These are phyloP conservation scores for Camellia sinensis DNA, from an alignment of 148 eudicot species.

Conservation along the genomic window DNA sequence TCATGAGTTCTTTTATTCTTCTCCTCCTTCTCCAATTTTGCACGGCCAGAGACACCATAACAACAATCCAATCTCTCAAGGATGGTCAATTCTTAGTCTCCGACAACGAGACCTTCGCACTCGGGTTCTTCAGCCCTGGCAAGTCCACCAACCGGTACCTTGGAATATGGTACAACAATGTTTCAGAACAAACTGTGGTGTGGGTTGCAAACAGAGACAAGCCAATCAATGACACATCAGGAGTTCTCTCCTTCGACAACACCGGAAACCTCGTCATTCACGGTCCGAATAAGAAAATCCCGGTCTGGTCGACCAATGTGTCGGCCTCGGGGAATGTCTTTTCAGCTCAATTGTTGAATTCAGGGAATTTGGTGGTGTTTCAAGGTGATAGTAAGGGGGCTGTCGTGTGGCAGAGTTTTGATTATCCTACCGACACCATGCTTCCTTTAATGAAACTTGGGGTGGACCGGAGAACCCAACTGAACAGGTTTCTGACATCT, in stretches of 20 bases:
- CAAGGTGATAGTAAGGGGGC: slow-evolving; percentile 1
- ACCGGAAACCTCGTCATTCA: slow-evolving; percentile 34
- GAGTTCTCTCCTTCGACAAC: slow-evolving; percentile 28
- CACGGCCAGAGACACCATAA: slow-evolving; percentile 26
- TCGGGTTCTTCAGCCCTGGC: slow-evolving; percentile 46
- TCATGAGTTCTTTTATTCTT: neutral
- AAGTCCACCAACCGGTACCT: slow-evolving; percentile 30
- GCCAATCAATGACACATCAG: slow-evolving; percentile 28
- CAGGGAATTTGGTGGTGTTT: slow-evolving; percentile 40
- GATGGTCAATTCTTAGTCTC: slow-evolving; percentile 38
- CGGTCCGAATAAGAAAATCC: slow-evolving; percentile 5
- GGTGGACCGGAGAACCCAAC: too few species aligned
- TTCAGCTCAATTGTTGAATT: slow-evolving; percentile 32
- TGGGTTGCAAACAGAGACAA: slow-evolving; percentile 51
- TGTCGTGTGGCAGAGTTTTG: slow-evolving; percentile 18
- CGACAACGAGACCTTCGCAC: slow-evolving; percentile 26
- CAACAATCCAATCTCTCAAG: slow-evolving; percentile 20
- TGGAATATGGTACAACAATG: slow-evolving; percentile 46
- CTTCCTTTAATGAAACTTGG: slow-evolving; percentile 29
- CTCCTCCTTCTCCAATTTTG: neutral
- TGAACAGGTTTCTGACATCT: too few species aligned
- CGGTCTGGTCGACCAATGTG: slow-evolving; percentile 38
- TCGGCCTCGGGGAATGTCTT: neutral
- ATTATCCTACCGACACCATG: slow-evolving; percentile 20
- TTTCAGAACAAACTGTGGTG: slow-evolving; percentile 26